Base-by-base conservation (phyloP, 495 filamentous ascomycete species). In the Apodospora peruviana region DNA sequence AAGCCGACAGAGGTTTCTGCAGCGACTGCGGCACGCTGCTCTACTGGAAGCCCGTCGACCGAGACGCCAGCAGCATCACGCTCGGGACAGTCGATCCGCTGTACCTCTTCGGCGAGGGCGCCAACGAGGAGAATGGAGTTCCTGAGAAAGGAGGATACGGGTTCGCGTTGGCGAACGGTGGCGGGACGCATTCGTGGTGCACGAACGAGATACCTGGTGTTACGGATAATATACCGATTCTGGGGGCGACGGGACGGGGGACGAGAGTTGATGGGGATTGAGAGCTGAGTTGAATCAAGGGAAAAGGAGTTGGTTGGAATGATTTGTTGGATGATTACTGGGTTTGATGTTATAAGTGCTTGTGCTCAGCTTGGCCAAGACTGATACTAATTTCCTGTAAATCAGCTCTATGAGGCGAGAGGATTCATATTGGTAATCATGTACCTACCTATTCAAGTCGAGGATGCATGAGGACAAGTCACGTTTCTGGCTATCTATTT, bases 131-230 rank as follows among this genome's bases (percentile, higher is more conserved):
- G 1, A 38, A 9, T 12, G 40, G 29, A 12, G 41, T n/a, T 11
- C 18, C 21, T 20, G 44, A 16, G 10, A 38, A 46, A 42, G 54
- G 27, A 5, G 60, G 67, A 16, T 71, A 58, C 43, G 63, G 67
- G 8, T 21, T 53, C 19, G 65, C 61, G 19, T 55, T 73, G 21
- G 59, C 56, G 17, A 61, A 47, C 25, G 47, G 56, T 0, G 48
- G 39, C 0, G 62, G 56, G 5, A 10, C 55, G 10, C 58, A 65
- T 37, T 35, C 45, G 8, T 68, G 53, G 50, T 63, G 61, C n/a
- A 14, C 18, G 27, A 69, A 68, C 23, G 68, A 68, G 56, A 70
- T 73, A 29, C 54, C 51, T 8, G 70, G 66, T 8, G 61, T 70
- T 25, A 71, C 70, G 2, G 66, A 69, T 40, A 39, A 41, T 7